phyloP scores from a whole-genome alignment of 768 basidiomycete species.

The Leccinum longicurvipes region DNA sequence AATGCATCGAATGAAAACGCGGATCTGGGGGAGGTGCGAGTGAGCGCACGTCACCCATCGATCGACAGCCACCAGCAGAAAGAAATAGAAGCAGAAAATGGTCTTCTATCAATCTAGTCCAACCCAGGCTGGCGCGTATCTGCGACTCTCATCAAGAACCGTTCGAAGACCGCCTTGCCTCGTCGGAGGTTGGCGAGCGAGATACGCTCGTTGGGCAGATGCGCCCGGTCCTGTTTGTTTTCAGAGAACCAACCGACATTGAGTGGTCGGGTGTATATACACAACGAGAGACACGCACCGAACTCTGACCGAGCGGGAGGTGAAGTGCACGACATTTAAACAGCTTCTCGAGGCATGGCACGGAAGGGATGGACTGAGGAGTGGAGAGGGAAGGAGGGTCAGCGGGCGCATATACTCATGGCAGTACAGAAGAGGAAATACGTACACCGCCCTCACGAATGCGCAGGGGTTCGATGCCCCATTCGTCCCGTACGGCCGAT shows the following conservation, averaged over 20 bases:
- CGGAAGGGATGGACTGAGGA: constrained; percentile 82
- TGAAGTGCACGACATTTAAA: constrained; percentile 89
- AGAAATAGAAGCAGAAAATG: neutral
- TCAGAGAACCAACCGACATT: neutral
- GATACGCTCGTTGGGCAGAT: constrained; percentile 91
- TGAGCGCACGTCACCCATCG: neutral
- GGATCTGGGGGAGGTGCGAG: neutral
- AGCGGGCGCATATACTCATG: neutral
- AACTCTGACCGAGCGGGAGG: constrained; percentile 90
- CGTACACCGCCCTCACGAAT: constrained; percentile 92
- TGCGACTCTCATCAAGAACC: constrained; percentile 61
- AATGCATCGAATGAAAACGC: neutral
- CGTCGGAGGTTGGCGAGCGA: constrained; percentile 76
- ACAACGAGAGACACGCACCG: constrained; percentile 46
- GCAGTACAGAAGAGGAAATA: constrained; percentile 5
- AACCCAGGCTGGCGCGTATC: constrained; percentile 6
- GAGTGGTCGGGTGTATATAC: neutral
- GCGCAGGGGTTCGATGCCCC: constrained; percentile 80
- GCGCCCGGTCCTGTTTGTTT: constrained; percentile 72
- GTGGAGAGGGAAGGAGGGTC: neutral
- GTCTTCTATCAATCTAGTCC: neutral
- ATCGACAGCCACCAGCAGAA: neutral
- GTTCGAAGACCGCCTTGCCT: constrained; percentile 74
- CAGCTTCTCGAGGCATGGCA: constrained; percentile 90
- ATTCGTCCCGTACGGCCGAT: constrained; percentile 77